Evolutionary conservation across 129 eudicot species (phyloP).

Genomic region (Solidago caesia): DNA sequence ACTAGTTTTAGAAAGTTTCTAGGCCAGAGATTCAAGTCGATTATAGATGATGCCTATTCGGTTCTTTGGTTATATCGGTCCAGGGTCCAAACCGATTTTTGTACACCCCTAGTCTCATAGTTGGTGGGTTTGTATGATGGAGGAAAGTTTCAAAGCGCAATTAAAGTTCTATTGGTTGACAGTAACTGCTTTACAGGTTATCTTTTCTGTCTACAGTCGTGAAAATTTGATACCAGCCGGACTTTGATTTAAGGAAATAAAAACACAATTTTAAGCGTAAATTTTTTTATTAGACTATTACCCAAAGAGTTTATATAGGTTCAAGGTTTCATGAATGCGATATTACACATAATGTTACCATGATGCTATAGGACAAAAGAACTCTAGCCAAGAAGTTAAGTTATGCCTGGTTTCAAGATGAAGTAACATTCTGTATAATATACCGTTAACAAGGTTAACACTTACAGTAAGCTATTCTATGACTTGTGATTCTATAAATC

Average conservation of each 20-base stretch:
- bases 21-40: not conserved
- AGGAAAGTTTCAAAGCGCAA: slow-evolving; percentile 9
- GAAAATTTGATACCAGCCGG: not conserved
- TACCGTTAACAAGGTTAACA: not conserved
- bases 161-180: not conserved
- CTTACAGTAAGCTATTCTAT: slow-evolving; percentile 3
- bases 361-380: not conserved
- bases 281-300: not conserved
- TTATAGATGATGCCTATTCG: not conserved
- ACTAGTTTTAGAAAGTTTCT: not conserved
- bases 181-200: not conserved
- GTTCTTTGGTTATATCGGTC: not conserved
- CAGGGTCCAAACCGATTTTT: not conserved
- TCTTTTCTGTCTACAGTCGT: not conserved
- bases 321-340: slow-evolving; percentile 5
- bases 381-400: no score
- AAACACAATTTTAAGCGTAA: not conserved
- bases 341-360: not conserved
- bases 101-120: not conserved
- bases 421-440: slow-evolving; percentile 8
- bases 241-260: not conserved
- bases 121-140: not conserved
- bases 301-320: not conserved
- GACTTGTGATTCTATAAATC: not conserved
- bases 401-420: not conserved